Evolutionary conservation across 2,329 filamentous ascomycete species (phyloP), one percentile per base, ranked within the genome.

Genomic region (Arthrobotrys conoides): DNA sequence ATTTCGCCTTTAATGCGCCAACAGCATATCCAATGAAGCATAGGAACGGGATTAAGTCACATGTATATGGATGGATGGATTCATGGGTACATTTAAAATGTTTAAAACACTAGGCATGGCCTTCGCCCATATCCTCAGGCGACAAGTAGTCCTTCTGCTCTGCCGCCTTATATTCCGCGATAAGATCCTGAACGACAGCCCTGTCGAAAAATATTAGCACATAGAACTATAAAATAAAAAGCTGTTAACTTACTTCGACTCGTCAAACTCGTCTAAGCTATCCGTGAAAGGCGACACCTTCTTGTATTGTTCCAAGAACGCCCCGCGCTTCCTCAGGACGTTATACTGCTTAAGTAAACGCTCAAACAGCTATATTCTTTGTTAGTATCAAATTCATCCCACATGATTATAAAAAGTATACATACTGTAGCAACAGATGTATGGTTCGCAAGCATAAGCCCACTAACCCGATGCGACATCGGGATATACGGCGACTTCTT

Each of bases 401-500:
- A 27, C 4, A 9, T 16, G 38, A 41, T 85, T 14, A 10, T 6
- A 33, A 14, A 30, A 33, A 22, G 8, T 27, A 30, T 57, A 36
- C 88, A 82, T 86, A 91, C 90, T 24, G 96, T 97, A 57, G 95
- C 93, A 82, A 99, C 97, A 80, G 94, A 97, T 0, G 96, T 99
- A 84, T 99, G 96, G 84, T 99, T 99, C 12, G 96, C 96, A 76
- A 99, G 87, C 96, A 99, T 99, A 75, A 99, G 88, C 1, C 96
- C 96, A 81, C 93, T 97, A 68, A 99, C 96, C 61, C 96, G 91
- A 83, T 97, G 94, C 81, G 93, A 93, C 87, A 96, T 96, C 70
- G 93, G 92, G 49, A 97, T 92, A 83, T 99, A 98, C 0, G 96
- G 96, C 49, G 94, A 97, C 83, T 96, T 93, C 87, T 97, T 97